Conservation (phyloP, 1,139 yeast genomes). For the Yamadazyma sp. region DNA sequence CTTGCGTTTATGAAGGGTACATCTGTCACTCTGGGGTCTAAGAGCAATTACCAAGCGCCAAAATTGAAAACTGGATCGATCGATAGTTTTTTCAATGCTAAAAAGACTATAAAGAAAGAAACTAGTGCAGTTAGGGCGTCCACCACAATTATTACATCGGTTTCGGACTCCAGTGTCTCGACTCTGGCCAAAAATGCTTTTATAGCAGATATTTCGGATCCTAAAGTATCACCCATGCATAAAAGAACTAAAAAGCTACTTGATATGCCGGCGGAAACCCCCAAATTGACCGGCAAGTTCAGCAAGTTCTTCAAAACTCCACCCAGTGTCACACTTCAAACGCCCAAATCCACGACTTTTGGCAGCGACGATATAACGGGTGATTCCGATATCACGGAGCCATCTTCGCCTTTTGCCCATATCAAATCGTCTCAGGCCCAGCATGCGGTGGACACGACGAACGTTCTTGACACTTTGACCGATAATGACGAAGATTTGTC, state of each 20-base stretch:
- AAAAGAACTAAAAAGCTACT: conserved; percentile 23
- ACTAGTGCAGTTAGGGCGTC: background rate
- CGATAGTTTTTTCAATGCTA: conserved; percentile 17
- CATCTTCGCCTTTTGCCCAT: conserved; percentile 26
- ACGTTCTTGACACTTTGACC: conserved; percentile 23
- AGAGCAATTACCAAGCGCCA: background rate
- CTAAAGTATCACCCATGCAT: conserved; percentile 26
- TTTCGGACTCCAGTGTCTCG: background rate
- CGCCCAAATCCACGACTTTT: conserved; percentile 9
- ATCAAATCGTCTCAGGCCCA: conserved; percentile 6
- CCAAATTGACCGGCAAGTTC: conserved; percentile 8
- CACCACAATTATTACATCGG: background rate
- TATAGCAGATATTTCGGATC: background rate
- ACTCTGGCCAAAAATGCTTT: background rate
- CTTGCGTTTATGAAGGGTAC: conserved; percentile 24
- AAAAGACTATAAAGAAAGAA: conserved; percentile 4
- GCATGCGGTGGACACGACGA: conserved; percentile 12
- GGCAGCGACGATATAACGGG: conserved; percentile 27
- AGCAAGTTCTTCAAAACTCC: conserved; percentile 17
- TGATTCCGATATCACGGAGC: conserved; percentile 39
- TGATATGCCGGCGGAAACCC: conserved; percentile 10
- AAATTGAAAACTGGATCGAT: conserved; percentile 10
- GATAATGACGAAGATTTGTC: conserved; percentile 18
- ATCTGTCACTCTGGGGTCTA: conserved; percentile 19
- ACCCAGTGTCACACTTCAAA: conserved; percentile 5